These are phyloP conservation scores for Brettanomyces nanus DNA, from an alignment of 805 yeast genomes.

Conservation along the genomic window DNA sequence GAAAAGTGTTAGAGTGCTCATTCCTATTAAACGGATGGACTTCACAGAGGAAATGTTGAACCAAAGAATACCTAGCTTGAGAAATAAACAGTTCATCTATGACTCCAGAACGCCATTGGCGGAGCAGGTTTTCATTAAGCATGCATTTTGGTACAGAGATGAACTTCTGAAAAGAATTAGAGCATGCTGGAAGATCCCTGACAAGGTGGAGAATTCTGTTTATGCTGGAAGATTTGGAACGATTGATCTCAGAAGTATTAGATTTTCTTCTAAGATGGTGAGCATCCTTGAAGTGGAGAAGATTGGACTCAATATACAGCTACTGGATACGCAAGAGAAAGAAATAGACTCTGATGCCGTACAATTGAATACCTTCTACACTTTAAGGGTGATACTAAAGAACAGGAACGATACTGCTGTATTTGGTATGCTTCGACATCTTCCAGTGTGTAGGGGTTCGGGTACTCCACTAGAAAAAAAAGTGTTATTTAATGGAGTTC, in stretches of 20 bases:
- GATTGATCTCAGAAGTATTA: constrained; percentile 58
- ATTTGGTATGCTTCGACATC: constrained; percentile 52
- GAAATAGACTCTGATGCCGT: constrained; percentile 22
- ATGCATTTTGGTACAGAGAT: constrained; percentile 77
- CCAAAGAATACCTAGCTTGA: constrained; percentile 58
- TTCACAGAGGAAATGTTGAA: constrained; percentile 34
- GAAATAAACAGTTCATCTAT: constrained; percentile 62
- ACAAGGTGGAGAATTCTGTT: constrained; percentile 19
- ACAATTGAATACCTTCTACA: constrained; percentile 41
- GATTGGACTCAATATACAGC: constrained; percentile 33
- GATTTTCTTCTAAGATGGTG: constrained; percentile 56
- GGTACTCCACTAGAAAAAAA: constrained; percentile 39
- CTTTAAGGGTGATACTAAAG: constrained; percentile 37
- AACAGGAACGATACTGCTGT: constrained; percentile 38
- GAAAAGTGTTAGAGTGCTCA: constrained; percentile 42
- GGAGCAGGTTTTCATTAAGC: constrained; percentile 49
- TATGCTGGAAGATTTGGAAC: constrained; percentile 38
- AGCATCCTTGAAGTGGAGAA: constrained; percentile 42
- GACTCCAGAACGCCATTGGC: constrained; percentile 45
- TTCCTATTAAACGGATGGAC: constrained; percentile 59
- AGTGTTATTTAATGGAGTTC: constrained; percentile 63
- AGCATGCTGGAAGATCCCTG: constrained; percentile 55
- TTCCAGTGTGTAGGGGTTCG: constrained; percentile 34
- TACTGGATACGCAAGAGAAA: constrained; percentile 14
- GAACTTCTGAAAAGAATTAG: constrained; percentile 46